Evolutionary conservation across 805 yeast species (phyloP).

Genomic region (Alloascoidea africana): DNA sequence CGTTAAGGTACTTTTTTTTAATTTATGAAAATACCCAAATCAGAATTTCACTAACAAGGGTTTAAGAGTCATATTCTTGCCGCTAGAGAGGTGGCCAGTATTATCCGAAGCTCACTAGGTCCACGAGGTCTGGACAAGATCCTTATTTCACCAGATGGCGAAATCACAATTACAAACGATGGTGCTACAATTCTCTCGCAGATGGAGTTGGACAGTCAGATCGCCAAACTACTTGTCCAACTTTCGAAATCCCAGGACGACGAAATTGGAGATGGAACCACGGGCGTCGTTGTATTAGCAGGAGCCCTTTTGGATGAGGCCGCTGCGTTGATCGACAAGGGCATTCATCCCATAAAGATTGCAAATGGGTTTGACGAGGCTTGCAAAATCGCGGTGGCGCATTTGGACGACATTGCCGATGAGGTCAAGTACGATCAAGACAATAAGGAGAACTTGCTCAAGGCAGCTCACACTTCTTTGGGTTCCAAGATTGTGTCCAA

Average conservation of each 20-base stretch:
- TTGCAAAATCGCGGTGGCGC: constrained; percentile 73
- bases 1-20: constrained; percentile 20
- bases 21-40: too few species aligned
- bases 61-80: constrained; percentile 76
- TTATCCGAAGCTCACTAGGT: constrained; percentile 85
- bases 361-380: constrained; percentile 98
- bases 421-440: constrained; percentile 36
- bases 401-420: constrained; percentile 65
- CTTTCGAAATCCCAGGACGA: constrained; percentile 92
- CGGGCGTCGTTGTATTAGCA: constrained; percentile 96
- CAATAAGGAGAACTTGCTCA: constrained; percentile 39
- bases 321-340: constrained; percentile 83
- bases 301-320: constrained; percentile 93
- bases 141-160: constrained; percentile 90
- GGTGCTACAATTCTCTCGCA: constrained; percentile 95
- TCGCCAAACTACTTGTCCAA: constrained; percentile 90
- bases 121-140: constrained; percentile 98
- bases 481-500: constrained; percentile 95
- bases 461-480: constrained; percentile 87
- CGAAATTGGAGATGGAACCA: constrained; percentile 98
- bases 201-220: constrained; percentile 92
- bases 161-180: constrained; percentile 94
- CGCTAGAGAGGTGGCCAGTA: constrained; percentile 87
- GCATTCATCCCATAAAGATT: constrained; percentile 91
- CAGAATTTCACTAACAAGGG: constrained; percentile 13